Evolutionary conservation across 108 stramenopile species (phyloP), one percentile per base, ranked within the genome.

Genomic region (Stephanodiscus triporus): DNA sequence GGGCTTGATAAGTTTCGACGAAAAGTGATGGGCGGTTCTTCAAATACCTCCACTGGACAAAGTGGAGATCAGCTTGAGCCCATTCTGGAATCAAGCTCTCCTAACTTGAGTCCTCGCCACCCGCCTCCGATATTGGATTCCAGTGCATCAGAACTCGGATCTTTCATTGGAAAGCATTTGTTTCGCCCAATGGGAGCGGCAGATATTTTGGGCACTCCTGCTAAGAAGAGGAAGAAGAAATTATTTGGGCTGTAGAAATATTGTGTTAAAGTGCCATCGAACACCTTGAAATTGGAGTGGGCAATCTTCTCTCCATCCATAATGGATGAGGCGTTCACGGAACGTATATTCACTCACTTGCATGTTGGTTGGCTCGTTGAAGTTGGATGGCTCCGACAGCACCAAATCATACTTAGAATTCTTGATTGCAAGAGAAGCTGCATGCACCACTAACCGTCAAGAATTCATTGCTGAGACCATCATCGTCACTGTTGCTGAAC

Each of bases 1-100:
- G 72, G 70, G 22, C 51, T 70, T 34, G 70, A 48, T n/a, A 72
- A 76, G 45, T 67, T 84, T 48, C 69, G 73, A 5, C 53, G 75
- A 68, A 84, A 72, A 61, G 30, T 80, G 75, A 71, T 67, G 42
- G 58, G 51, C 60, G 48, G 47, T 50, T 47, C 67, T 37, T 47
- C 53, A 42, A 42, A 16, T 63, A 22, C 43, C 57, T 27, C 58
- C 38, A 17, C 75, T 55, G 55, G 27, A 24, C 37, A 48, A 16
- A 26, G 37, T 22, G 32, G n/a, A 13, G 60, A 62, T 66, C 60
- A 40, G 6, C 0, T 7, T 11, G 24, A 72, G 32, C 17, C 30
- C 38, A 55, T 40, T 37, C 53, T 50, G 29, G 60, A 51, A 63
- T 47, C 30, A 62, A 38, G 16, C 23, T 72, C 62, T 63, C 60